phyloP scores from a whole-genome alignment of 176 grass and related monocot genomes.

The Areca catechu region DNA sequence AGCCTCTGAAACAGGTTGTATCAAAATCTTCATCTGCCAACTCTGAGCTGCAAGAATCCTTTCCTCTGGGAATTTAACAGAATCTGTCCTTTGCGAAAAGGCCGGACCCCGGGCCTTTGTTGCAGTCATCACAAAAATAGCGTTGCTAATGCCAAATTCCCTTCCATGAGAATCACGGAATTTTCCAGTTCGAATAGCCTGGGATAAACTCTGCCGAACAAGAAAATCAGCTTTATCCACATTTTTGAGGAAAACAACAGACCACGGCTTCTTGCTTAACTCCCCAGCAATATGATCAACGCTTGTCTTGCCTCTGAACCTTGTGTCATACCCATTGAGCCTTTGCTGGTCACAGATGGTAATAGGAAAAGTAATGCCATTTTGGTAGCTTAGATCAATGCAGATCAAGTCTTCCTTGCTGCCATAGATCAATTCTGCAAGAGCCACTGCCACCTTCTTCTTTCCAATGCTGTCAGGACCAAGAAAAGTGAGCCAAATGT shows the following conservation, averaged over 20 bases:
- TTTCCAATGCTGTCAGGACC: slow-evolving; percentile 63
- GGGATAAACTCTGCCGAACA: slow-evolving; percentile 38
- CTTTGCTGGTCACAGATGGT: background rate
- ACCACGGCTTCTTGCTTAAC: slow-evolving; percentile 48
- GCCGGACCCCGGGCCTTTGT: slow-evolving; percentile 13
- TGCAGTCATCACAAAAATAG: slow-evolving; percentile 61
- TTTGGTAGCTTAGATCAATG: slow-evolving; percentile 54
- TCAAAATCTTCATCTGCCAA: slow-evolving; percentile 57
- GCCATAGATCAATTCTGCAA: slow-evolving; percentile 57
- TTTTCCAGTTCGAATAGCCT: slow-evolving; percentile 48
- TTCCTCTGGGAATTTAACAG: slow-evolving; percentile 43
- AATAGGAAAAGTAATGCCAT: slow-evolving; percentile 1
- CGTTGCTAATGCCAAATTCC: slow-evolving; percentile 43
- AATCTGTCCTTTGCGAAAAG: slow-evolving; percentile 21
- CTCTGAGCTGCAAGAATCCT: slow-evolving; percentile 36
- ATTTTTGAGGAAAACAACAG: slow-evolving; percentile 71
- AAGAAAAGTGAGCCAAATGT: slow-evolving; percentile 79
- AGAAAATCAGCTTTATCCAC: slow-evolving; percentile 58
- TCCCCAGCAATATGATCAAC: slow-evolving; percentile 60
- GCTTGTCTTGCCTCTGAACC: slow-evolving; percentile 60
- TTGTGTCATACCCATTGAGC: slow-evolving; percentile 12
- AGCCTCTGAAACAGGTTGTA: slow-evolving; percentile 9
- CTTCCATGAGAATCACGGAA: slow-evolving; percentile 43
- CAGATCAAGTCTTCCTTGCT: slow-evolving; percentile 56
- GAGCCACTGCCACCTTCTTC: slow-evolving; percentile 41